These are phyloP conservation scores for Musa balbisiana DNA, from an alignment of 202 grass and related monocot genomes.

Conservation along the genomic window DNA sequence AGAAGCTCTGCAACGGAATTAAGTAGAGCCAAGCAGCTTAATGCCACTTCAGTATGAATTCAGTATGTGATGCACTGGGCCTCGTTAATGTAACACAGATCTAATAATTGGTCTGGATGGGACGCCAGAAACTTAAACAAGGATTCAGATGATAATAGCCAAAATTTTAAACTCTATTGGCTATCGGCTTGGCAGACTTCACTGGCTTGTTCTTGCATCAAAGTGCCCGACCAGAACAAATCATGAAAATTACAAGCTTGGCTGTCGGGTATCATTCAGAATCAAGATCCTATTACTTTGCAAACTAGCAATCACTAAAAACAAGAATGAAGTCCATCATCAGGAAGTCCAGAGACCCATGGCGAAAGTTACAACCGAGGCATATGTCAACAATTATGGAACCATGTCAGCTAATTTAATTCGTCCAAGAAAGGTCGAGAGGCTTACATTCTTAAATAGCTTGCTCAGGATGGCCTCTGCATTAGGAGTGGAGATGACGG, in stretches of 20 bases:
- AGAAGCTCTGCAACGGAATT: background rate
- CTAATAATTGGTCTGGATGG: too few species aligned
- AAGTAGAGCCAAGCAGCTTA: background rate
- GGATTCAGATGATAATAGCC: background rate
- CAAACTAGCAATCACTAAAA: background rate
- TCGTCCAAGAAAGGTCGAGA: background rate
- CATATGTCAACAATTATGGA: background rate
- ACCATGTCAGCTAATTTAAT: background rate
- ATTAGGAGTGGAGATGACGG: slow-evolving; percentile 77
- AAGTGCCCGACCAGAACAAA: too few species aligned
- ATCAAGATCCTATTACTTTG: background rate
- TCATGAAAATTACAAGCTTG: too few species aligned
- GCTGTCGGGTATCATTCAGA: too few species aligned
- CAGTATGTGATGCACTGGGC: background rate
- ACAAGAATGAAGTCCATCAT: too few species aligned
- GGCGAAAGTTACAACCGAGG: background rate
- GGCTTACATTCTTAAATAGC: slow-evolving; percentile 41
- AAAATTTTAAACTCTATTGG: background rate
- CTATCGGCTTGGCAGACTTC: too few species aligned
- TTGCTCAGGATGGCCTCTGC: slow-evolving; percentile 40
- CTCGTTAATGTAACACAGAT: background rate
- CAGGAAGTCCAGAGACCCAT: background rate
- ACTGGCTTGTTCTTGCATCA: too few species aligned
- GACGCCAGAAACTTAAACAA: too few species aligned
- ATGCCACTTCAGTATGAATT: background rate